Conservation (phyloP, 768 basidiomycete species). For the Jaapia argillacea region DNA sequence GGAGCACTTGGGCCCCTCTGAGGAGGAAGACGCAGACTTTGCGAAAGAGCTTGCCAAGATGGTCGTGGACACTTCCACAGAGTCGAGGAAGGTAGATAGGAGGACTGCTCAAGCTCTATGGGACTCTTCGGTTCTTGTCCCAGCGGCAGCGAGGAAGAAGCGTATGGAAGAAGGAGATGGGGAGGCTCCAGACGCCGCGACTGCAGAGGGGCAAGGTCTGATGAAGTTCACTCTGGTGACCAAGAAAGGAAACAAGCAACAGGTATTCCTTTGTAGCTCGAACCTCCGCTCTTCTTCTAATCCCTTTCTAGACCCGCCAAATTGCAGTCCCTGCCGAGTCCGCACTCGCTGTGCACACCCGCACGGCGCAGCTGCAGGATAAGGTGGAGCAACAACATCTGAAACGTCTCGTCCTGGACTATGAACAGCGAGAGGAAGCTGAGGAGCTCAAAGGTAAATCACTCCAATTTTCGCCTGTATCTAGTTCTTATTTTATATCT, state of each 20-base stretch:
- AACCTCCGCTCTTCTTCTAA: conserved; percentile 4
- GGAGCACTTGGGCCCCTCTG: conserved; percentile 72
- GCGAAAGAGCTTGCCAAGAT: conserved; percentile 93
- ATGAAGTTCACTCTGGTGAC: conserved; percentile 94
- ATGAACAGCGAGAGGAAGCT: conserved; percentile 82
- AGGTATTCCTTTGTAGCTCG: conserved; percentile 33
- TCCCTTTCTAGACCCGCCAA: conserved; percentile 55
- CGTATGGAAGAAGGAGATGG: conserved; percentile 49
- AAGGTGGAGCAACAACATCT: conserved; percentile 95
- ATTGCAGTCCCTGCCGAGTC: conserved; percentile 85
- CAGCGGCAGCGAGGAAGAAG: conserved; percentile 50
- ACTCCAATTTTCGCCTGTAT: background rate
- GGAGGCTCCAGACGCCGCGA: conserved; percentile 27
- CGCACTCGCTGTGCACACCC: conserved; percentile 82
- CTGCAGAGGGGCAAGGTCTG: conserved; percentile 25
- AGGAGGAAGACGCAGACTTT: conserved; percentile 90
- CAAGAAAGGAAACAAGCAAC: conserved; percentile 89
- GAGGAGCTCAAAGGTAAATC: conserved; percentile 66
- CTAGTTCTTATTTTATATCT: background rate
- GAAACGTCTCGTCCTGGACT: conserved; percentile 89
- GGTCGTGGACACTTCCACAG: conserved; percentile 78
- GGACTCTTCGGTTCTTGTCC: conserved; percentile 77
- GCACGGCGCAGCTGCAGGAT: conserved; percentile 86
- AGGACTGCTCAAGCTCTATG: conserved; percentile 80
- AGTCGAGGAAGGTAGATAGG: conserved; percentile 81